Evolutionary conservation across 257 asterid species (phyloP).

Genomic region (Fraxinus cuspidata): DNA sequence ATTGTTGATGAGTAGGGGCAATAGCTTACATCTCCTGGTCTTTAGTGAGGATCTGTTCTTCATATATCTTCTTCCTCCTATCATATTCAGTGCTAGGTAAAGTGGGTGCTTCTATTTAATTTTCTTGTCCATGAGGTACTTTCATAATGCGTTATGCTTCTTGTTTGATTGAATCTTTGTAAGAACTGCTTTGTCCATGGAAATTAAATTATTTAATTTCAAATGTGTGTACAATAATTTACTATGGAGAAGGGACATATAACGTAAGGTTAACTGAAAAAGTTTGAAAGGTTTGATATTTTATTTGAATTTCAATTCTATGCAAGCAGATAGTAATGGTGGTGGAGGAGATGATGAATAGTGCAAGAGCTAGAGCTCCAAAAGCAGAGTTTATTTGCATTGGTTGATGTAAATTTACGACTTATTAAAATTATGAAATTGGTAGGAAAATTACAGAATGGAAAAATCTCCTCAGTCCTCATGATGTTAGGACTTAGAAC

Average conservation of each 20-base stretch:
- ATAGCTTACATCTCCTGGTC: constrained; percentile 38
- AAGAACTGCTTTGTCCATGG: background rate
- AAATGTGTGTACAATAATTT: background rate
- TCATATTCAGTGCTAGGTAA: constrained; percentile 49
- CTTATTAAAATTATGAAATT: no score
- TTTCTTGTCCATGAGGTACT: background rate
- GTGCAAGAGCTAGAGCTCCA: background rate
- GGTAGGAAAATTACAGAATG: background rate
- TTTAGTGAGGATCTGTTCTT: constrained; percentile 50
- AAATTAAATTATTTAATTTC: background rate
- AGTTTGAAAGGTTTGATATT: background rate
- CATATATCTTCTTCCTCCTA: constrained; percentile 51
- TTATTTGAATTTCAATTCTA: background rate
- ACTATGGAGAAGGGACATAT: background rate
- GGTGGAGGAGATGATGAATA: background rate
- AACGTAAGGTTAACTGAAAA: background rate
- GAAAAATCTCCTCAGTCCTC: no score
- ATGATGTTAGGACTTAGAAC: background rate
- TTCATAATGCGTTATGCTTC: background rate
- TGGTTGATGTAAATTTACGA: background rate
- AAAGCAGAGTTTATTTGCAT: background rate
- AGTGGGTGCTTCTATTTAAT: background rate
- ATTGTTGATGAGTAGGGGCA: constrained; percentile 39
- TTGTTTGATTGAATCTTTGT: background rate
- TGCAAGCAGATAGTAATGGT: background rate